Base-by-base conservation (phyloP, 257 asterid genomes). In the Nicotiana attenuata region DNA sequence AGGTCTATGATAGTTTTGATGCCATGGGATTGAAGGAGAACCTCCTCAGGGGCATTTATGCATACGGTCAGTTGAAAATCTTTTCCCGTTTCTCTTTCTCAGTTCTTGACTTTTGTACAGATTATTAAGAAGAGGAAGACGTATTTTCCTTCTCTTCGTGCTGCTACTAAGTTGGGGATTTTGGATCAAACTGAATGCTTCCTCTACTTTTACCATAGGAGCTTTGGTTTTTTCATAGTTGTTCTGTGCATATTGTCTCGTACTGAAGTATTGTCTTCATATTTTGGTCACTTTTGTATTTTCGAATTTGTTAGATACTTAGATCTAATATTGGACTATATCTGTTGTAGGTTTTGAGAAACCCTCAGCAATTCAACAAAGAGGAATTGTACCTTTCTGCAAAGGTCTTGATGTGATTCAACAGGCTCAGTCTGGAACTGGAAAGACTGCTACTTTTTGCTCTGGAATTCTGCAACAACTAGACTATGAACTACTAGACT, bases 381-480 rank as follows among this genome's bases (percentile, higher is more conserved):
- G 85, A 59, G 85, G 85, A 16, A 82, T 82, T 57, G 85, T 82
- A 38, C 85, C 85, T 13, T 82, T 82, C 81, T 82, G 81, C 76
- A 81, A 81, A 41, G 84, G 84, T 68, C 80, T 81, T 33, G 84
- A 81, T 35, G 80, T 81, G 22, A 81, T 82, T 82, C 85, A 82
- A 24, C 82, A 82, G 55, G 78, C 85, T 19, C 85, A 76, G 57
- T 82, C 85, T 76, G 85, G 85, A 82, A 76, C 85, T 3, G 85
- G 85, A 60, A 76, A 82, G 53, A 82, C 85, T 61, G 85, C 85
- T 15, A 82, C 85, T 61, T 82, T 82, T 80, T 82, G 85, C 76
- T 82, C 85, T 14, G 82, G 85, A 11, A 38, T 82, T 63, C 82
- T 82, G 78, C 85, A 82, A 76, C 85, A 82, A 55, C 82, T 82